Evolutionary conservation across 2,329 filamentous ascomycete species (phyloP), one percentile per base, ranked within the genome.

Genomic region (Peltaster fructicola): DNA sequence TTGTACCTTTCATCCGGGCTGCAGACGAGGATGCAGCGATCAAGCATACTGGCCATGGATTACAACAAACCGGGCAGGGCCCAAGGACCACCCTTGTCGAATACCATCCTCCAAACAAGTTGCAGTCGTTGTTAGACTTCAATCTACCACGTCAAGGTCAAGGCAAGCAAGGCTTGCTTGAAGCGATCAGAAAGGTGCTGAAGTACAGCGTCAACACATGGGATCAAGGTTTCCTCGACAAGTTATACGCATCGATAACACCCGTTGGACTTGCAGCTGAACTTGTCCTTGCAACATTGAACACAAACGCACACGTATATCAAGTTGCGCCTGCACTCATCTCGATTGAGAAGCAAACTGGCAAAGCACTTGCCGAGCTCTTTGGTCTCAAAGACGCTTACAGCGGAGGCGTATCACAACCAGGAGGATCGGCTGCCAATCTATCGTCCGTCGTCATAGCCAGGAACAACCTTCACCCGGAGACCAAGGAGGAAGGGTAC

Each of bases 191-290:
- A 36, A 65, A 71, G 31, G 61, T 93, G 11, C 60, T 95, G 20
- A 63, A 68, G 35, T 82, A 90, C 51, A 88, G 77, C 43, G 85
- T 95, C 44, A 98, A 98, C 54, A 93, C 85, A n/a, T 95, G 84
- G 79, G 78, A 91, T 44, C 84, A 92, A 52, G 85, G 85, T 7
- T 98, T 95, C 52, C 55, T 95, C 44, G 84, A 93, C 54, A 95
- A 98, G 56, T 61, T 95, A 10, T 95, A 93, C 51, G 70, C 77
- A n/a, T 75, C 74, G 35, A 90, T 80, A 18, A 88, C 88, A 44
- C 75, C 85, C 20, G 73, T 85, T 6, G 85, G 85, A 10, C 65
- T 95, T 0, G 71, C 76, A 9, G 75, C 81, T 2, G 88, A 95
- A 43, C 59, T 95, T 29, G 61, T 95, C 6, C 66, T 95, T 14